Evolutionary conservation across 2,329 filamentous ascomycete species (phyloP), one percentile per base, ranked within the genome.

Genomic region (Aureobasidium melanogenum): DNA sequence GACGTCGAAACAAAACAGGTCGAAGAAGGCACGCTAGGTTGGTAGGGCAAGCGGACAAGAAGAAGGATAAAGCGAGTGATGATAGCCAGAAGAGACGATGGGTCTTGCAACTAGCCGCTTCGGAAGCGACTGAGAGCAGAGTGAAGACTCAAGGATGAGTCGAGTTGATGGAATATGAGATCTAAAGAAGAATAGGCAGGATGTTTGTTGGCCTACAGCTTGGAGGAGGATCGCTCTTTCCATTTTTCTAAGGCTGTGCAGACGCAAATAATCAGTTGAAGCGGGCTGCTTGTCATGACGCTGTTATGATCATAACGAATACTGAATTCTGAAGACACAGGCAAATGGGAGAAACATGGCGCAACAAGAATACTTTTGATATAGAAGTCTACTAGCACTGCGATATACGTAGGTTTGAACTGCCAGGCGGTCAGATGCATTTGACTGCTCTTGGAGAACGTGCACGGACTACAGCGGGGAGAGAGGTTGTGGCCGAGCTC

Each of bases 61-160:
- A 57, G 39, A 57, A 57, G 22, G 41, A 57, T 57, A 41, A 26
- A 57, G n/a, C 54, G 54, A 57, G 54, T 57, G 54, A 57, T 57
- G 54, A 38, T 57, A 38, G 28, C 17, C 26, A 44, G 26, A 56
- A 44, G 38, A 24, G 39, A 56, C 22, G 19, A n/a, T 19, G 39
- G 30, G 26, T 12, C 26, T 22, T 44, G n/a, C 38, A 17, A n/a
- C 12, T 32, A 15, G 52, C 38, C 39, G 34, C 26, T 30, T 19
- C 32, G 10, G 12, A 32, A 34, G 39, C 24, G 39, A 28, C 52
- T 24, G 52, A 44, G 38, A 41, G 34, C 44, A 17, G 32, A 19
- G 24, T 9, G 30, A 41, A 32, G n/a, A 24, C 26, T 44, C 52
- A 32, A 34, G 3, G 5, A 5, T 24, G 52, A 38, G 19, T 24